phyloP scores from a whole-genome alignment of 805 yeast species.

The Metschnikowia peoriensis region DNA sequence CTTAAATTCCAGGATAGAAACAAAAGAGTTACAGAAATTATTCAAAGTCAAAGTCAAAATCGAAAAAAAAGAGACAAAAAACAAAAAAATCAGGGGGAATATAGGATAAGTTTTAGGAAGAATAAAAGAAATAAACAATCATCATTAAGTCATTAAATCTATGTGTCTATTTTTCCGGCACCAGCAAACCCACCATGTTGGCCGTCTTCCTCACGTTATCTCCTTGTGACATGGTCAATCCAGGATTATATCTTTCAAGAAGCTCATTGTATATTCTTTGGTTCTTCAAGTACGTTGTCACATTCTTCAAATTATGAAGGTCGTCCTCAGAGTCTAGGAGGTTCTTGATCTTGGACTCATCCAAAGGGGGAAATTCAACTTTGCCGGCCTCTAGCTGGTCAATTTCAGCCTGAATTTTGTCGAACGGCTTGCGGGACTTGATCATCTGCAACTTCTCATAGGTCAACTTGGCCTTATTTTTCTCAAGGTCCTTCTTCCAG shows the following conservation, averaged over 20 bases:
- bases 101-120: neutral
- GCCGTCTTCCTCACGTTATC: constrained; percentile 83
- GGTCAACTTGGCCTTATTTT: constrained; percentile 44
- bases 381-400: constrained; percentile 21
- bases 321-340: constrained; percentile 13
- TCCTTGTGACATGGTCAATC: constrained; percentile 69
- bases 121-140: neutral
- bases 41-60: neutral
- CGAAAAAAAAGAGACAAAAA: neutral
- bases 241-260: constrained; percentile 84
- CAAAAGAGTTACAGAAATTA: neutral
- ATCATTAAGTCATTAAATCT: neutral
- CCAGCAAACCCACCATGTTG: constrained; percentile 75
- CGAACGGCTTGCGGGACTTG: constrained; percentile 33
- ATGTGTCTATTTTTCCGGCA: constrained; percentile 27
- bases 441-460: constrained; percentile 49
- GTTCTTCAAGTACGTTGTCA: constrained; percentile 58
- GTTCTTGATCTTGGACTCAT: neutral
- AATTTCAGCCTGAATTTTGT: constrained; percentile 33
- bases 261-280: constrained; percentile 79
- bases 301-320: constrained; percentile 50
- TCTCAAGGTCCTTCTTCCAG: constrained; percentile 39
- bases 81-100: neutral
- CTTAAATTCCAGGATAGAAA: neutral
- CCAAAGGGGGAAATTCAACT: constrained; percentile 13